Base-by-base conservation (phyloP, 306 rosid genomes). In the Gastrolobium villosum region DNA sequence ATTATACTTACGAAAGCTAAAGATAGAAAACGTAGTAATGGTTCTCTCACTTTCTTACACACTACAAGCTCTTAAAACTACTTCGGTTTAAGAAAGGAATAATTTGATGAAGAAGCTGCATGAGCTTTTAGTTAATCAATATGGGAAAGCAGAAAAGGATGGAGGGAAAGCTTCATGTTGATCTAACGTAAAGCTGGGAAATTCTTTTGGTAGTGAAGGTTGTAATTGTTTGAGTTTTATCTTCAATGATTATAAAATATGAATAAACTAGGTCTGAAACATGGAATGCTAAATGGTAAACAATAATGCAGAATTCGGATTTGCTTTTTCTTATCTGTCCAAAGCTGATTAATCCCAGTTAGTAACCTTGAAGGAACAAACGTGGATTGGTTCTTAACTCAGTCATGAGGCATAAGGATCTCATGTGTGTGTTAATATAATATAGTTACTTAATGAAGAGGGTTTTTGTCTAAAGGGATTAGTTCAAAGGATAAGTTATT, bases 81-180 rank as follows among this genome's bases (percentile, higher is more conserved):
- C 39, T 77, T 72, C 52, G 77, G 83, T 79, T 65, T 78, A 92
- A 88, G 93, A 74, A 91, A 90, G 71, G 96, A 90, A 92, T 90
- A 86, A 68, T 89, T 86, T 90, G 78, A 79, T 65, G 84, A 31
- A 85, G 90, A 86, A 87, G 93, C 84, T 90, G 73, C 68, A 67
- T 70, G 79, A 37, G 59, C 74, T 83, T 76, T 71, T 69, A 44
- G 55, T 79, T 74, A 63, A 53, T 49, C 34, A 77, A 70, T 34
- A 53, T 14, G 49, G 41, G 4, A 64, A 56, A 65, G 68, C 63
- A 39, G 50, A 55, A 82, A 77, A 62, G 26, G 78, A 31, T 52
- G 13, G 35, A 68, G 80, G 77, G 75, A 85, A 90, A 70, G 77
- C 82, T 80, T 72, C 46, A 76, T 45, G 63, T 78, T 85, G 76